phyloP scores from a whole-genome alignment of 108 stramenopile species.

The Nitzschia sp. region DNA sequence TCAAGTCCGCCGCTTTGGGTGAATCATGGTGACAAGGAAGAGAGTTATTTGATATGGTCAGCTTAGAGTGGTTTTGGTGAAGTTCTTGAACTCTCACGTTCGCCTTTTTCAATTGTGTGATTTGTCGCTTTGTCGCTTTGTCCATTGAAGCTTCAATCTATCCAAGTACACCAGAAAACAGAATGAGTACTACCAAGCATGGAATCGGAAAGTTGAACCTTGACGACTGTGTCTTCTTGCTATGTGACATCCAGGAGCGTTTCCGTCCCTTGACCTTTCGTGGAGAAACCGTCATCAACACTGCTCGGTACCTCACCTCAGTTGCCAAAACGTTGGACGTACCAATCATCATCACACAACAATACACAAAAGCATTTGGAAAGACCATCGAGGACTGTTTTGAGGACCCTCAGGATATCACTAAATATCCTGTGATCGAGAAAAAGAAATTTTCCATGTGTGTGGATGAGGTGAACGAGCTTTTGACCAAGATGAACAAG shows the following conservation, averaged over 20 bases:
- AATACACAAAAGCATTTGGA: conserved; percentile 95
- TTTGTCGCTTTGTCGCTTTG: no score
- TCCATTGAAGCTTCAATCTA: no score
- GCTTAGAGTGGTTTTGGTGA: no score
- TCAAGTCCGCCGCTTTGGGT: no score
- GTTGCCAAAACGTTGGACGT: conserved; percentile 80
- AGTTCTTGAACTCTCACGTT: no score
- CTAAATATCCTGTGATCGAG: conserved; percentile 62
- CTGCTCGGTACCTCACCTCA: conserved; percentile 84
- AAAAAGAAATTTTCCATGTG: conserved; percentile 96
- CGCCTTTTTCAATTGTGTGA: no score
- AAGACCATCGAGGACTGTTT: conserved; percentile 71
- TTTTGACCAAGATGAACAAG: conserved; percentile 43
- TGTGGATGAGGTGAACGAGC: conserved; percentile 62
- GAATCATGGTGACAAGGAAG: no score
- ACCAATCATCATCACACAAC: conserved; percentile 90
- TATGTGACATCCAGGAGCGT: conserved; percentile 94
- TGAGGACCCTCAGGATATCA: conserved; percentile 51
- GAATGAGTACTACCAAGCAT: conserved; percentile 17
- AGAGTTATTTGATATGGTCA: no score
- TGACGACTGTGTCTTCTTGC: conserved; percentile 64
- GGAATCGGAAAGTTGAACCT: conserved; percentile 80
- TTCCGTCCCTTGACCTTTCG: conserved; percentile 88
- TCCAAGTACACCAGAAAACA: not conserved
- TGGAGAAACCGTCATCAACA: conserved; percentile 77